phyloP scores from a whole-genome alignment of 2,329 filamentous ascomycete species.

The Zymoseptoria tritici region DNA sequence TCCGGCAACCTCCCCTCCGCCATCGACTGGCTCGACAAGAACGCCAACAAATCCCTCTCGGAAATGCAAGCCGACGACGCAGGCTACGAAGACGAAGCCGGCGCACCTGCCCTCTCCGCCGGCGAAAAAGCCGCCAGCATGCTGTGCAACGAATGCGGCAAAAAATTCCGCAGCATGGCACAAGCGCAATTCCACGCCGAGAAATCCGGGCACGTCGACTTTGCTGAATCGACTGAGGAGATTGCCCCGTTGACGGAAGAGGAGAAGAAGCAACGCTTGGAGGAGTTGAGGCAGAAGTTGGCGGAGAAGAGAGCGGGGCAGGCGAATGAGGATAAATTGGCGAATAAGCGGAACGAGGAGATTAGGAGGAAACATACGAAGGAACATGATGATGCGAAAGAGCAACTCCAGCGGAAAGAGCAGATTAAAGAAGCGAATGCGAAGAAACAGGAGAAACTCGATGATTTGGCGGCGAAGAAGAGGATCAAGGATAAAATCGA shows the following conservation, averaged over 20 bases:
- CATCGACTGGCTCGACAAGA: slow-evolving; percentile 89
- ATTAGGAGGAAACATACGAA: slow-evolving; percentile 81
- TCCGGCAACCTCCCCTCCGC: slow-evolving; percentile 72
- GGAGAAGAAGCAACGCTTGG: slow-evolving; percentile 74
- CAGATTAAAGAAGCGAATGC: slow-evolving; percentile 82
- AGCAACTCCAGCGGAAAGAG: slow-evolving; percentile 80
- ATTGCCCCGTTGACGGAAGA: slow-evolving; percentile 85
- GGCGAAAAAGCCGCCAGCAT: slow-evolving; percentile 71
- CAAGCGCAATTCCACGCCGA: slow-evolving; percentile 85
- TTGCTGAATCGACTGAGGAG: slow-evolving; percentile 87
- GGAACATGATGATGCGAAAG: slow-evolving; percentile 81
- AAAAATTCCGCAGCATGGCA: slow-evolving; percentile 73
- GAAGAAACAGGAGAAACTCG: slow-evolving; percentile 81
- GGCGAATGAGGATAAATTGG: slow-evolving; percentile 67
- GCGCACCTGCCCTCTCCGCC: slow-evolving; percentile 56
- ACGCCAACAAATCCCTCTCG: slow-evolving; percentile 79
- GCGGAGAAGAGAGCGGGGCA: slow-evolving; percentile 64
- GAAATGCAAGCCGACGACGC: slow-evolving; percentile 55
- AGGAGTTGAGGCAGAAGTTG: slow-evolving; percentile 65
- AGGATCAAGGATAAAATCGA: slow-evolving; percentile 90
- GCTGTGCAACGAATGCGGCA: slow-evolving; percentile 90
- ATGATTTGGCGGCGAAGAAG: slow-evolving; percentile 77
- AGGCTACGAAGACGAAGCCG: slow-evolving; percentile 34
- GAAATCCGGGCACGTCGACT: slow-evolving; percentile 86
- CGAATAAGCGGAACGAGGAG: slow-evolving; percentile 77